Conservation (phyloP, 495 filamentous ascomycete species). For the Aspergillus affinis region DNA sequence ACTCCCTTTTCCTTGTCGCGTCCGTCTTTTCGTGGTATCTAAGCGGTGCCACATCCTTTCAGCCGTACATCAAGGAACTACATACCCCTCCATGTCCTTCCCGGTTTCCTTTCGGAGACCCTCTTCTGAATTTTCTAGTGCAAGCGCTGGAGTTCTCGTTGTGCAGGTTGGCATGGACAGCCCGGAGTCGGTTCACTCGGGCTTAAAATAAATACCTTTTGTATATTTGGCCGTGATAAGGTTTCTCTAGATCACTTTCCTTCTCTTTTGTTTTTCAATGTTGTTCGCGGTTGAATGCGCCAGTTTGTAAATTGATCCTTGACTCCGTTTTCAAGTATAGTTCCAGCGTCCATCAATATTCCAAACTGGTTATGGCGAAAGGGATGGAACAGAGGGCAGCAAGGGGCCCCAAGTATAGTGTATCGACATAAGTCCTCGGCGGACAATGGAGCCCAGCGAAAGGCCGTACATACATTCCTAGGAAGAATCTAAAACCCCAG, state of each 20-base stretch:
- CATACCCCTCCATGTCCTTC: background rate
- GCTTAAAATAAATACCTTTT: background rate
- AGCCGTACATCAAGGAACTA: background rate
- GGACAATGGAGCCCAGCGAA: background rate
- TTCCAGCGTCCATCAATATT: background rate
- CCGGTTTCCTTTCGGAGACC: background rate
- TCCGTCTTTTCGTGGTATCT: background rate
- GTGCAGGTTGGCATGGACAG: conserved; percentile 13
- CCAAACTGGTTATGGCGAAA: background rate
- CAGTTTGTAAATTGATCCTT: background rate
- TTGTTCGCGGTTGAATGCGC: background rate
- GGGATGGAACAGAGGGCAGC: conserved; percentile 2
- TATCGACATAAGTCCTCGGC: conserved; percentile 3
- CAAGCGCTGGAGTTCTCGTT: conserved; percentile 21
- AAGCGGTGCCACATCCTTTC: background rate
- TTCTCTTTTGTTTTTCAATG: conserved; percentile 7
- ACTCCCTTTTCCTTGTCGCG: background rate
- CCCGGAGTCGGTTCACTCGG: background rate
- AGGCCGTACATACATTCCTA: conserved; percentile 6
- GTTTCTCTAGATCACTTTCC: background rate
- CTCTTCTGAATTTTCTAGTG: conserved; percentile 16
- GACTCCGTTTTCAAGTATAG: background rate
- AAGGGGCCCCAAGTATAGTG: background rate
- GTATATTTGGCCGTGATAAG: conserved; percentile 4
- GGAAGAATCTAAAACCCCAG: conserved; percentile 2